These are phyloP conservation scores for Xylaria castorea DNA, from an alignment of 495 filamentous ascomycete species.

Conservation along the genomic window DNA sequence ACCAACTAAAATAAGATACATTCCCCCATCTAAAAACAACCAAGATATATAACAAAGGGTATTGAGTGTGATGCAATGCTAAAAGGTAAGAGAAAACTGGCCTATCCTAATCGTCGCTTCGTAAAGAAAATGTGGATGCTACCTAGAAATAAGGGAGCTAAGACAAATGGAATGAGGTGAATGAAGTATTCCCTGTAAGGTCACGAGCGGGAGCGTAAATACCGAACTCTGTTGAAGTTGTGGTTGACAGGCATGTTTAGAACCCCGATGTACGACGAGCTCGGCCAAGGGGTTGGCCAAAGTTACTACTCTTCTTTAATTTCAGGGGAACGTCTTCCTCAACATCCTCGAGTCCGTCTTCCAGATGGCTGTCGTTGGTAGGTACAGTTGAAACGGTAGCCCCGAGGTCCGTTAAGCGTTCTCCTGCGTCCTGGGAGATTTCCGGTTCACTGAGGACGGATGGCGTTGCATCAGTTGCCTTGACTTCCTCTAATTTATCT, in stretches of 20 bases:
- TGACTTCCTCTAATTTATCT: constrained; percentile 52
- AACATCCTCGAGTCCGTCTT: constrained; percentile 43
- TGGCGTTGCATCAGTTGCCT: constrained; percentile 44
- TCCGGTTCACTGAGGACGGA: constrained; percentile 44
- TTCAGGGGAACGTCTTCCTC: constrained; percentile 62
- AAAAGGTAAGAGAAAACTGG: background rate
- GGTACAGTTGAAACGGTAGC: constrained; percentile 11
- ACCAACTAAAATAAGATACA: background rate
- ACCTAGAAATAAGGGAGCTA: background rate
- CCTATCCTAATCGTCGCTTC: constrained; percentile 11
- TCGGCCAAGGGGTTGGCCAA: constrained; percentile 52
- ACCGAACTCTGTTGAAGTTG: too few relatives aligned
- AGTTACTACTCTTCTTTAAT: constrained; percentile 66
- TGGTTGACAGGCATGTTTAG: background rate
- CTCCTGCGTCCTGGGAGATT: background rate
- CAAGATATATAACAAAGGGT: constrained; percentile 13
- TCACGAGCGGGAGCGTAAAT: too few relatives aligned
- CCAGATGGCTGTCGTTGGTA: constrained; percentile 28
- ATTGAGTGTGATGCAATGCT: constrained; percentile 18
- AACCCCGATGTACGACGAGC: constrained; percentile 26
- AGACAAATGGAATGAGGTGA: background rate
- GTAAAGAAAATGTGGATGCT: background rate
- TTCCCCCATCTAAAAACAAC: constrained; percentile 9
- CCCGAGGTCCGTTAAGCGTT: background rate
- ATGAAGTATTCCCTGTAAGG: background rate